Evolutionary conservation across 2,329 filamentous ascomycete genomes (phyloP).

Genomic region (Lomentospora prolificans): DNA sequence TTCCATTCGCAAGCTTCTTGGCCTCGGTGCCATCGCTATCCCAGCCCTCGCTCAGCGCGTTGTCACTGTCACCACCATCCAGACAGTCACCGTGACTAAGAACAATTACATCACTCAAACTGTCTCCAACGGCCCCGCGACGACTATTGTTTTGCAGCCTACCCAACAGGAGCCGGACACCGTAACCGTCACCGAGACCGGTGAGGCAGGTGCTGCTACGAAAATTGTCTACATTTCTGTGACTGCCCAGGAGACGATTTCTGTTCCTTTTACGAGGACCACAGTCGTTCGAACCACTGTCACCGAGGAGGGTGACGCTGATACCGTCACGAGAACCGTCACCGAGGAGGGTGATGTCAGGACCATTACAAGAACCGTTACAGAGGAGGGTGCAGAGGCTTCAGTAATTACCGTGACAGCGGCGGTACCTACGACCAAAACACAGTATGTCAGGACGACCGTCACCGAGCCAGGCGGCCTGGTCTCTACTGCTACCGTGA

Average conservation of each 20-base stretch:
- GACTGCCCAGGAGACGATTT: not conserved
- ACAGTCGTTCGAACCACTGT: not conserved
- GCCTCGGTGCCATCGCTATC: not conserved
- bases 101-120: not conserved
- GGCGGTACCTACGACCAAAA: not conserved
- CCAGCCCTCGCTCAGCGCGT: not conserved
- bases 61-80: not conserved
- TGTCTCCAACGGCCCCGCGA: not conserved
- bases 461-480: not conserved
- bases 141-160: not conserved
- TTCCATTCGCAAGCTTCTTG: not conserved
- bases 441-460: not conserved
- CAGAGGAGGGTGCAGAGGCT: not conserved
- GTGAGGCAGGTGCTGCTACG: not conserved
- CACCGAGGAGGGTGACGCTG: not conserved
- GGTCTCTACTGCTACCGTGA: not conserved
- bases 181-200: not conserved
- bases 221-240: not conserved
- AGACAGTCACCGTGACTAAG: not conserved
- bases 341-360: not conserved
- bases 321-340: not conserved
- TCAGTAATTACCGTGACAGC: no score
- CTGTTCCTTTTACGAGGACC: not conserved
- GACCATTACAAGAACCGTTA: not conserved
- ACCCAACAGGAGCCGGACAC: not conserved